These are phyloP conservation scores for Dactylellina sp. DNA, from an alignment of 2,329 filamentous ascomycete species.

Conservation along the genomic window DNA sequence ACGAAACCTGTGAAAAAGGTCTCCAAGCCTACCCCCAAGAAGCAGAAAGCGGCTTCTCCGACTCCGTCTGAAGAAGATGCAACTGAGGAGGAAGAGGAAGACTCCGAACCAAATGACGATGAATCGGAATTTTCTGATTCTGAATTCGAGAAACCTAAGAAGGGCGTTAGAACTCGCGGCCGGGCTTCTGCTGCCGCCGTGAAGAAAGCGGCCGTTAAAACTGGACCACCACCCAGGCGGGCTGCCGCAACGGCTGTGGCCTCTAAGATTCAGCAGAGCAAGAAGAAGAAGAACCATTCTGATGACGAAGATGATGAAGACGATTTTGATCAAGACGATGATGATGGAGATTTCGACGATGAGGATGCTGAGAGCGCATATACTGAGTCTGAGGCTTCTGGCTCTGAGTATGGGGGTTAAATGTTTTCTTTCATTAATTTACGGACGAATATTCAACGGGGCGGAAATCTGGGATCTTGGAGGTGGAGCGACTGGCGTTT, in stretches of 20 bases:
- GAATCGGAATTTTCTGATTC: slow-evolving; percentile 50
- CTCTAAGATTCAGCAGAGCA: slow-evolving; percentile 29
- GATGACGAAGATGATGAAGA: slow-evolving; percentile 21
- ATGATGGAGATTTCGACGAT: slow-evolving; percentile 45
- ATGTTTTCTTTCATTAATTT: background rate
- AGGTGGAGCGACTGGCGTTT: slow-evolving; percentile 12
- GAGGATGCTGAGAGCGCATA: slow-evolving; percentile 51
- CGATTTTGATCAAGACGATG: slow-evolving; percentile 18
- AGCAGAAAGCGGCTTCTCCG: slow-evolving; percentile 37
- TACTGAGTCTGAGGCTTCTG: slow-evolving; percentile 50
- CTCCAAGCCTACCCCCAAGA: slow-evolving; percentile 48
- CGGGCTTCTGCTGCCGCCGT: slow-evolving; percentile 28
- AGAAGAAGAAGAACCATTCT: slow-evolving; percentile 27
- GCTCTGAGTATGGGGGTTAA: slow-evolving; percentile 42
- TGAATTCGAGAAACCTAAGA: slow-evolving; percentile 33
- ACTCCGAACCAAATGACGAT: slow-evolving; percentile 17
- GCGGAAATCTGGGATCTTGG: background rate
- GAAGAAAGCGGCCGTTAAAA: slow-evolving; percentile 38
- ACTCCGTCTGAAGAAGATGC: slow-evolving; percentile 38
- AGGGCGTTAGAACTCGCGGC: slow-evolving; percentile 29
- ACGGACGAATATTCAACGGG: background rate
- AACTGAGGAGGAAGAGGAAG: slow-evolving; percentile 29
- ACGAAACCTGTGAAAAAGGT: slow-evolving; percentile 33
- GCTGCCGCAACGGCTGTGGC: slow-evolving; percentile 35
- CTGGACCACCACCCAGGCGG: slow-evolving; percentile 42